Percentiles rank a stretch among this genome's conserved stretches.
Conservation (phyloP, 208 protist genomes). For the Wallacemonas collosoma region DNA sequence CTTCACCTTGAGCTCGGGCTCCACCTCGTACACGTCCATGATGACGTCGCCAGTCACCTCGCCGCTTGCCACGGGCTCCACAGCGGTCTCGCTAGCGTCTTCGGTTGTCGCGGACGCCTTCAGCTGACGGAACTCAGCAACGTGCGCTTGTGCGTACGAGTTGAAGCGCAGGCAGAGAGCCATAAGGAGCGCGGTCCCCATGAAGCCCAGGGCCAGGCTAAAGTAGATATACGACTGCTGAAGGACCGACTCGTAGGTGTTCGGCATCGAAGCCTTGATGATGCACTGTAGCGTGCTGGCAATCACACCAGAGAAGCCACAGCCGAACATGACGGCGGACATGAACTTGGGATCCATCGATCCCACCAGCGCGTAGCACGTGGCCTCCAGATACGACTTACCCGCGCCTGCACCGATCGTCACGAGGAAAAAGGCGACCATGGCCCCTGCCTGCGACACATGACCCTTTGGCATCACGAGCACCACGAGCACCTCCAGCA, state of each 20-base stretch:
- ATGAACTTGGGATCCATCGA: conserved; percentile 85
- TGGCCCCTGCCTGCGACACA: conserved; percentile 55
- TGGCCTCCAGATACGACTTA: conserved; percentile 87
- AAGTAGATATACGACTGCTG: conserved; percentile 83
- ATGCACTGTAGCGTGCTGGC: conserved; percentile 80
- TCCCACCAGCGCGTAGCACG: conserved; percentile 80
- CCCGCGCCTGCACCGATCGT: conserved; percentile 60
- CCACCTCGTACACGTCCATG: conserved; percentile 20
- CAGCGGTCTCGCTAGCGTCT: conserved; percentile 5
- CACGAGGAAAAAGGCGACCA: conserved; percentile 66
- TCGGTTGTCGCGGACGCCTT: conserved; percentile 20
- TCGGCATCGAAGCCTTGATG: conserved; percentile 74
- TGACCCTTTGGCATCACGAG: conserved; percentile 49
- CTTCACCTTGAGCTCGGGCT: conserved; percentile 22
- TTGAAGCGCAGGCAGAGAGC: conserved; percentile 63
- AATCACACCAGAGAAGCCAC: conserved; percentile 72
- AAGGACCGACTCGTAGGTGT: conserved; percentile 43
- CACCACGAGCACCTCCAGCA: conserved; percentile 67
- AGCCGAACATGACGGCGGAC: conserved; percentile 89
- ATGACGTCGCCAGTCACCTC: conserved; percentile 9
- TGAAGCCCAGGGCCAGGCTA: conserved; percentile 62
- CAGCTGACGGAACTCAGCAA: conserved; percentile 69
- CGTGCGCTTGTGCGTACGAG: conserved; percentile 63
- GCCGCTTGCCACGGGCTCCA: background rate
- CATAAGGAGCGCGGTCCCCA: conserved; percentile 57